Conservation (phyloP, 345 rosid species). For the Brassica rapa region DNA sequence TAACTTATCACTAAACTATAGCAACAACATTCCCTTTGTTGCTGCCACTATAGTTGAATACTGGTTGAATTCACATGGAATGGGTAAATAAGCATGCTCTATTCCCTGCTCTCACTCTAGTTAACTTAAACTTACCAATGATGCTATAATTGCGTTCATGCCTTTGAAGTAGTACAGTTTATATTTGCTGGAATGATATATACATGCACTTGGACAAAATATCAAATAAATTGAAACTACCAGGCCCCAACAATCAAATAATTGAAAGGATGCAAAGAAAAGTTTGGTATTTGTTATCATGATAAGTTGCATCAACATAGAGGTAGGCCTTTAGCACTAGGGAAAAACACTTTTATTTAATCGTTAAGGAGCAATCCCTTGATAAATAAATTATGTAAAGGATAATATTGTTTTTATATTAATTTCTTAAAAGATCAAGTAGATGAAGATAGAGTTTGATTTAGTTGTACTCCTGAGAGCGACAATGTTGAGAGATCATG, state of each 20-base stretch:
- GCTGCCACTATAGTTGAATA: neutral
- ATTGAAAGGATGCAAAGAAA: slow-evolving; percentile 6
- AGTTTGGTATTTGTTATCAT: slow-evolving; percentile 33
- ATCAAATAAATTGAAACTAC: neutral
- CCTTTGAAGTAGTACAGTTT: neutral
- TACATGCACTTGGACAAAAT: slow-evolving; percentile 4
- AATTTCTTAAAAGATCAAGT: neutral
- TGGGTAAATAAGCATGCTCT: slow-evolving; percentile 2
- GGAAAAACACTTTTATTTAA: neutral
- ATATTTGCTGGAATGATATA: slow-evolving; percentile 13
- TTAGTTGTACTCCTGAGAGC: slow-evolving; percentile 36
- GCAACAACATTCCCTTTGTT: neutral
- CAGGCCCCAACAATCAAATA: slow-evolving; percentile 2
- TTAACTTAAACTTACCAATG: neutral
- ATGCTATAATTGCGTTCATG: neutral
- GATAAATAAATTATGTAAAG: neutral
- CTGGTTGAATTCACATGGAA: slow-evolving; percentile 7
- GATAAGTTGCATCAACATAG: slow-evolving; percentile 39
- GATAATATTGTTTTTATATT: neutral
- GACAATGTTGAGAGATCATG: slow-evolving; percentile 38
- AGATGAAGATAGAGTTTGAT: slow-evolving; percentile 35
- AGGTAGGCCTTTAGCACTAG: slow-evolving; percentile 34
- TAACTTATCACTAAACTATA: slow-evolving; percentile 31
- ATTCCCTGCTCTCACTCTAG: neutral
- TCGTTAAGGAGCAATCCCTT: neutral